Percentiles rank a stretch among this genome's conserved stretches.
These are phyloP conservation scores for Solanum clarkiae DNA, from an alignment of 257 asterid species.

Conservation along the genomic window DNA sequence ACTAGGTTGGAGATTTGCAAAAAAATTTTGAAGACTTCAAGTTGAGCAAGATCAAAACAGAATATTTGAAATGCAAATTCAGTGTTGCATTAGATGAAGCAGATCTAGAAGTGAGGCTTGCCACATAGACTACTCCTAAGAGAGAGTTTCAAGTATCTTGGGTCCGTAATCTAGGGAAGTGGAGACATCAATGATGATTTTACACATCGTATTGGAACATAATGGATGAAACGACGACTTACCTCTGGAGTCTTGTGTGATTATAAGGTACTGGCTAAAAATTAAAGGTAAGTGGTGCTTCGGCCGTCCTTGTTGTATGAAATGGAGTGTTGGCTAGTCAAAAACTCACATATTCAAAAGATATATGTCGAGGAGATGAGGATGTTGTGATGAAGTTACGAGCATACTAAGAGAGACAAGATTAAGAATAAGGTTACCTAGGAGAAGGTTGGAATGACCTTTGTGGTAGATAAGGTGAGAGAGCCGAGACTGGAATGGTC, in stretches of 20 bases:
- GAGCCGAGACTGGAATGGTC: too few relatives aligned
- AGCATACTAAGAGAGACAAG: too few relatives aligned
- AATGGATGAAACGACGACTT: background rate
- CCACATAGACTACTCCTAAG: background rate
- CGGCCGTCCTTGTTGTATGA: too few relatives aligned
- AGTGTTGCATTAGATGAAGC: background rate
- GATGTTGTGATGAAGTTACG: too few relatives aligned
- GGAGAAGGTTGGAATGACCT: too few relatives aligned
- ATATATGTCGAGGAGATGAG: too few relatives aligned
- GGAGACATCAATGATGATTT: background rate
- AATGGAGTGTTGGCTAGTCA: too few relatives aligned
- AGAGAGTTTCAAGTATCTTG: background rate
- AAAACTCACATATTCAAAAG: too few relatives aligned
- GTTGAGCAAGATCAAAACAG: background rate
- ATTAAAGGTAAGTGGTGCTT: too few relatives aligned
- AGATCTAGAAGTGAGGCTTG: background rate
- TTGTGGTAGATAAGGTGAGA: too few relatives aligned
- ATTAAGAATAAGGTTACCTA: too few relatives aligned
- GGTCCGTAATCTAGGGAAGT: background rate
- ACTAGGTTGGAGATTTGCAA: background rate
- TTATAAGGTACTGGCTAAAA: background rate
- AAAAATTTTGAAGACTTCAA: background rate
- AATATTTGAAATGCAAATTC: background rate
- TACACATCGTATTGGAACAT: background rate
- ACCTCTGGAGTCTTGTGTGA: background rate